Evolutionary conservation across 108 stramenopile species (phyloP), one percentile per base, ranked within the genome.

Genomic region (Aurantiochytrium sp.): DNA sequence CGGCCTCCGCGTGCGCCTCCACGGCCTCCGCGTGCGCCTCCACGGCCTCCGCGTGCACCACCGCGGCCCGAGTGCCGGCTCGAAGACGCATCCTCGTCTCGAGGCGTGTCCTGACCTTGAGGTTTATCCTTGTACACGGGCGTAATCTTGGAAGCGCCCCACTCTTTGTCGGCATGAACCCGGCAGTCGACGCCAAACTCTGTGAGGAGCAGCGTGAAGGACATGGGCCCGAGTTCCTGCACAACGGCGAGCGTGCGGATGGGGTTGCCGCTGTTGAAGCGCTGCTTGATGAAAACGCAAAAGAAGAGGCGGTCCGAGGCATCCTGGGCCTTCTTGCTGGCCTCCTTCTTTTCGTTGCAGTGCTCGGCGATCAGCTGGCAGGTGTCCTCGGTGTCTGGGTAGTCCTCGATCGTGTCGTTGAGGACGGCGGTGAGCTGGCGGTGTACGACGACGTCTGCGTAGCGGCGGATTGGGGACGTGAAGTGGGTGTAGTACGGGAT

Each of bases 401-500:
- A 89, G 22, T 95, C 93, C 4, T 91, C 90, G 21, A 94, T 94
- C 8, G 53, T 19, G 4, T 91, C 94, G 85, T 97, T 96, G 10
- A 98, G 89, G 68, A 96, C 95, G 17, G 96, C 95, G 45, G 96
- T 94, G 36, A 98, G 93, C 68, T 97, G 90, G 0, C 97, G 93
- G 87, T 98, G 97, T 15, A 96, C 98, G 85, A 98, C 93, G 5
- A 98, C 95, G 90, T 99, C 98, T 2, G 98, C 95, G 89, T 99
- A 99, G 52, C 97, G 93, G 4, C 97, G 92, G 87, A 97, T 98
- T 4, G 97, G 98, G 50, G 92, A 93, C 34, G 97, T 98, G 88
- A 99, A 99, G 89, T 99, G 98, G 3, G 98, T 99, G 90, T 99
- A 99, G 92, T 96, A 97, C 0, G 97, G 97, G 69, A 99, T 99